Base-by-base conservation (phyloP, 306 rosid genomes). In the Medicago ruthenica region DNA sequence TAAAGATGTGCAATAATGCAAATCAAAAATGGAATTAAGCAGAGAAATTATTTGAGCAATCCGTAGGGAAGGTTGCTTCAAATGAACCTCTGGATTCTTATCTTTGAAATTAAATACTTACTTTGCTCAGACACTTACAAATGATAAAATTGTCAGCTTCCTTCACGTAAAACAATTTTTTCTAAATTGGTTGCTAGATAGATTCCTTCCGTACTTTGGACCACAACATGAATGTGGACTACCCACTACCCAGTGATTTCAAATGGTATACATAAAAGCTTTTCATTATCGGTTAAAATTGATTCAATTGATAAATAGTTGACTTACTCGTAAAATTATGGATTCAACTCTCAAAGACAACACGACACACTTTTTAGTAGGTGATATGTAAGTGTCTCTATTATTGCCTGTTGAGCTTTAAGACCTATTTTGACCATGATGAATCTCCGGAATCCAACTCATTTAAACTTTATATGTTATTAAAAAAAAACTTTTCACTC, bases 1-100 rank as follows among this genome's bases (percentile, higher is more conserved):
- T 66, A 73, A 82, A 76, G 79, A 76, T 64, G 80, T 50, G 68
- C 85, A 85, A 85, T 82, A 80, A 87, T 84, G 27, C 71, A 74
- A 71, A 76, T 59, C 4, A 13, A 48, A 82, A 82, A 61, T 71
- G 75, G 72, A 57, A 61, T 53, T 20, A 20, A 20, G 8, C 9
- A 34, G 22, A 24, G 15, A 71, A 63, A 70, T 65, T 47, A 67
- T 57, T 59, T 63, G 70, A 80, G 83, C 67, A 77, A 4, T 48
- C 81, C 70, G 74, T 76, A 67, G 53, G 37, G 75, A 67, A 44
- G 37, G 75, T 51, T 77, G 83, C 79, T 73, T 37, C 40, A 75
- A 80, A 40, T 67, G 70, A 75, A 70, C 1, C 68, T 61, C 55
- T 53, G 51, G 12, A 22, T 81, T 83, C 73, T 77, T 65, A 61